Percentiles rank a stretch among this genome's conserved stretches.
Conservation (phyloP, 352 stramenopile species). For the Phytophthora colocasiae region DNA sequence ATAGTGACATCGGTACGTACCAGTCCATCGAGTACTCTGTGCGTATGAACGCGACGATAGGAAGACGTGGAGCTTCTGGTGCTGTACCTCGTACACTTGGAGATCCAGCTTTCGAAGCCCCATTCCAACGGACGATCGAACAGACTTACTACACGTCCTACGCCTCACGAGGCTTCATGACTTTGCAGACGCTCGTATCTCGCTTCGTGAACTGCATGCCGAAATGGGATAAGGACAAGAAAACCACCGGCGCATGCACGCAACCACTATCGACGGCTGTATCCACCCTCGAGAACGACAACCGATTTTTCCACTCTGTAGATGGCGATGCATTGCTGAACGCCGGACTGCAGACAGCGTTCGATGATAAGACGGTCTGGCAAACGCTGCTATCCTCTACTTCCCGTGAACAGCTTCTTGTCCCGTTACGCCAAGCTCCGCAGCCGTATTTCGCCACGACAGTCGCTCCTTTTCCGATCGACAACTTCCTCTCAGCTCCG, state of each 20-base stretch:
- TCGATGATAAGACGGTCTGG: neutral
- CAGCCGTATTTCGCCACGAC: slow-evolving; percentile 50
- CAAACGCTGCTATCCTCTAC: slow-evolving; percentile 4
- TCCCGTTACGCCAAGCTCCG: slow-evolving; percentile 50
- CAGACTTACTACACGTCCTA: slow-evolving; percentile 53
- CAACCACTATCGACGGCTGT: slow-evolving; percentile 46
- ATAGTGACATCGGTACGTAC: slow-evolving; percentile 49
- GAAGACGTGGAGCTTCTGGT: slow-evolving; percentile 21
- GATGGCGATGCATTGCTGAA: slow-evolving; percentile 45
- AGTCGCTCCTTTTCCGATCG: slow-evolving; percentile 54
- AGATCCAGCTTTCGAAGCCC: slow-evolving; percentile 53
- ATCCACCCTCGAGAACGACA: slow-evolving; percentile 29
- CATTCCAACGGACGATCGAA: slow-evolving; percentile 55
- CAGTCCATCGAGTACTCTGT: slow-evolving; percentile 68
- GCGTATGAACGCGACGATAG: slow-evolving; percentile 66
- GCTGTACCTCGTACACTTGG: slow-evolving; percentile 53
- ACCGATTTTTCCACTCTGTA: slow-evolving; percentile 34
- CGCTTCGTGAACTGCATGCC: slow-evolving; percentile 70
- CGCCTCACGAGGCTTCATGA: slow-evolving; percentile 62
- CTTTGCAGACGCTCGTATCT: slow-evolving; percentile 66
- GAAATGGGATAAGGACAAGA: slow-evolving; percentile 43
- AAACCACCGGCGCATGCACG: slow-evolving; percentile 52
- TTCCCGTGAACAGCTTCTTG: slow-evolving; percentile 40
- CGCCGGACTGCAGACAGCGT: slow-evolving; percentile 17
- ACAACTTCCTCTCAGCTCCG: slow-evolving; percentile 50